phyloP scores from a whole-genome alignment of 495 filamentous ascomycete genomes.

The Aspergillus haitiensis region DNA sequence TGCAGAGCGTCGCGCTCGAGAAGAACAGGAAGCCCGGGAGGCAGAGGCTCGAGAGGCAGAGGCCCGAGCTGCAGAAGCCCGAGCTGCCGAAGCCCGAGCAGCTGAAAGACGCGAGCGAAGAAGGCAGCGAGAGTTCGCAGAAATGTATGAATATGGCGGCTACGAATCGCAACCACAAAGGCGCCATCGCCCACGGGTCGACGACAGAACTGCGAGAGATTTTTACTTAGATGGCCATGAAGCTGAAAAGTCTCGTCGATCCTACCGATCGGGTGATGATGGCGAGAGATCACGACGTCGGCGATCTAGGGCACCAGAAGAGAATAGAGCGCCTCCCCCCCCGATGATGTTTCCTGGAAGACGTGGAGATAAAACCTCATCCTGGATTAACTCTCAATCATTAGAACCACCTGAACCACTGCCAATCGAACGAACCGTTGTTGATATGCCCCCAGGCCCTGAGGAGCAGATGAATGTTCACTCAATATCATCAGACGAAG shows the following conservation, averaged over 20 bases:
- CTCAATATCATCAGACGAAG: slow-evolving; percentile 45
- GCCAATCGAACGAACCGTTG: slow-evolving; percentile 52
- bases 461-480: slow-evolving; percentile 32
- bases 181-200: slow-evolving; percentile 38
- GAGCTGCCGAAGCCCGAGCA: slow-evolving; percentile 35
- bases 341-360: slow-evolving; percentile 30
- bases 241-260: slow-evolving; percentile 26
- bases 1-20: slow-evolving; percentile 47
- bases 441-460: slow-evolving; percentile 51
- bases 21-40: slow-evolving; percentile 51
- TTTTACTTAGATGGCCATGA: slow-evolving; percentile 26
- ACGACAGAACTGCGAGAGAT: slow-evolving; percentile 27
- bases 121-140: slow-evolving; percentile 37
- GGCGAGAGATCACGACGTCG: slow-evolving; percentile 33
- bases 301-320: slow-evolving; percentile 30
- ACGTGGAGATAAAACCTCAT: slow-evolving; percentile 56
- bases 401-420: slow-evolving; percentile 60
- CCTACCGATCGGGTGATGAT: slow-evolving; percentile 33
- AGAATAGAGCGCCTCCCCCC: slow-evolving; percentile 15
- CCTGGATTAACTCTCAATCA: slow-evolving; percentile 59
- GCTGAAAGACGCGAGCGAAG: slow-evolving; percentile 45
- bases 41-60: slow-evolving; percentile 33
- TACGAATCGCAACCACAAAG: slow-evolving; percentile 30
- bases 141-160: slow-evolving; percentile 32
- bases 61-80: slow-evolving; percentile 28